Conservation (phyloP, 176 grass and related monocot species). For the Thinopyrum elongatum region DNA sequence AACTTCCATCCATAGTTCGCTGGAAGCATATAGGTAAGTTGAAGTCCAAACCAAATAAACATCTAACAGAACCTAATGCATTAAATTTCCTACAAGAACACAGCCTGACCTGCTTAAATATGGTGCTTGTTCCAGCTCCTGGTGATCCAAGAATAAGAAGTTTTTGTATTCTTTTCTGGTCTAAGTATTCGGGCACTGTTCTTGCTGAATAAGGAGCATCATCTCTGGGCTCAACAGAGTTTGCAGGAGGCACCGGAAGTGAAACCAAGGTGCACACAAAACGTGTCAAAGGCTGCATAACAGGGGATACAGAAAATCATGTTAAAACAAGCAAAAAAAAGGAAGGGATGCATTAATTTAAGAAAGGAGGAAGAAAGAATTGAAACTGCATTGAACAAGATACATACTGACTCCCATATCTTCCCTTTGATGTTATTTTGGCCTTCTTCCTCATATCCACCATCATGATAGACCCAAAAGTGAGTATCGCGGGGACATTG, state of each 20-base stretch:
- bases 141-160: conserved; percentile 86
- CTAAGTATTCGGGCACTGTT: conserved; percentile 68
- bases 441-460: conserved; percentile 94
- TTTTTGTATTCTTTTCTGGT: conserved; percentile 81
- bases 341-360: background rate
- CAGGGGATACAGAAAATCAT: background rate
- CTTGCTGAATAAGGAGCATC: conserved; percentile 62
- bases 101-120: conserved; percentile 81
- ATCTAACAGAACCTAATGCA: conserved; percentile 3
- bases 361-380: background rate
- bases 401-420: conserved; percentile 85
- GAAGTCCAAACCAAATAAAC: background rate
- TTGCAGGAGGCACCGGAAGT: conserved; percentile 69
- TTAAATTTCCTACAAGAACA: background rate
- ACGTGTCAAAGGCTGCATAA: conserved; percentile 61
- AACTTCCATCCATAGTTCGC: background rate
- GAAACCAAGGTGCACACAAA: conserved; percentile 76
- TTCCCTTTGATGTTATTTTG: conserved; percentile 98
- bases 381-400: conserved; percentile 11
- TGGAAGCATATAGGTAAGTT: background rate
- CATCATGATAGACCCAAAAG: conserved; percentile 98
- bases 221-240: conserved; percentile 38
- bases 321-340: background rate
- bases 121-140: conserved; percentile 88
- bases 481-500: conserved; percentile 95